Evolutionary conservation across 2,329 filamentous ascomycete genomes (phyloP), one percentile per base, ranked within the genome.

Genomic region (Setomelanomma holmii): DNA sequence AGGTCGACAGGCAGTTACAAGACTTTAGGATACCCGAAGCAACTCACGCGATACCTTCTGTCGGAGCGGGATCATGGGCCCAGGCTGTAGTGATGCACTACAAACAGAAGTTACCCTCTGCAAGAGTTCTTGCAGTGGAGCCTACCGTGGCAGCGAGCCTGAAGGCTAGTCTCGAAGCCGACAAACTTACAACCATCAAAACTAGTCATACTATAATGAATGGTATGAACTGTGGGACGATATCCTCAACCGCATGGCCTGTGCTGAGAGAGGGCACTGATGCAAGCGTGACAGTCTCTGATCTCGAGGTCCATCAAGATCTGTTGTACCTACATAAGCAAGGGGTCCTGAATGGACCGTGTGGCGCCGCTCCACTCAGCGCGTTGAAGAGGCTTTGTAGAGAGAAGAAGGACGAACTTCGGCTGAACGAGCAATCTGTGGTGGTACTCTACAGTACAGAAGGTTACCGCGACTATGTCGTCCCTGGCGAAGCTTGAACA

Each of bases 41-140:
- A 5, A 82, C 77, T 0, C 74, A 84, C 8, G 80, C 86, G 23
- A 71, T 93, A 12, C 82, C 83, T 0, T 87, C 89, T 0, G 87
- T 89, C 1, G 90, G 90, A 0, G 89, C 90, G 0, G 90, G 90
- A 0, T 89, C 86, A 4, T 82, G 91, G 51, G 87, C 87, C 0
- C 87, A 92, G 58, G 84, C 90, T 0, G 89, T 90, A 0, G 81
- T 83, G 0, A 76, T 79, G 24, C 84, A 89, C 66, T 91, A 81
- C 77, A 90, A 89, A 61, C 72, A 78, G 10, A 59, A 63, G 8
- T 14, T 39, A 7, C 45, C 51, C 14, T 24, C 64, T 1, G 71
- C 76, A 2, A 68, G 64, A 1, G 80, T 91, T n/a, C 63, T 91
- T 2, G 78, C 86, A 0, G 89, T 91, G 0, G 90, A 93, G 68